Evolutionary conservation across 306 rosid genomes (phyloP).

Genomic region (Vigna hirtella): DNA sequence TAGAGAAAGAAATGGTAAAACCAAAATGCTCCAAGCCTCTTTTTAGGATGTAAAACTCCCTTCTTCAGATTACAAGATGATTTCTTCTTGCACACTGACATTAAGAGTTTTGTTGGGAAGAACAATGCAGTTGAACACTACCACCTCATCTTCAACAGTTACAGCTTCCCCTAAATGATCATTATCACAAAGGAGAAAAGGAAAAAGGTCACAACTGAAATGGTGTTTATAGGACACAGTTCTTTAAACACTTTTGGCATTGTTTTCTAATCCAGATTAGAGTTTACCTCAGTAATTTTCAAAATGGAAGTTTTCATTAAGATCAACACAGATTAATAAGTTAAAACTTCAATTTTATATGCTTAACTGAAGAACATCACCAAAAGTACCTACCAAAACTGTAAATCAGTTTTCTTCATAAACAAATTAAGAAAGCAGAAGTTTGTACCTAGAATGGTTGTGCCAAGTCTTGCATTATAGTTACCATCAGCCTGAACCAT

Average conservation of each 20-base stretch:
- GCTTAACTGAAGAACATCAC: background rate
- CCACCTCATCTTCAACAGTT: constrained; percentile 89
- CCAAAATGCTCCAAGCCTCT: constrained; percentile 27
- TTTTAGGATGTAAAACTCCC: constrained; percentile 21
- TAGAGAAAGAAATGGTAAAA: constrained; percentile 6
- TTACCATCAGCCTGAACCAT: constrained; percentile 86
- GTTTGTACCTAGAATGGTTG: constrained; percentile 77
- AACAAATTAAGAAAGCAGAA: background rate
- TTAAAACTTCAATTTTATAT: background rate
- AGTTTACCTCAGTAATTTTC: background rate
- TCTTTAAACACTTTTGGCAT: background rate
- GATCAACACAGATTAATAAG: background rate
- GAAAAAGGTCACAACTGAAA: constrained; percentile 18
- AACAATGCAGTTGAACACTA: constrained; percentile 85
- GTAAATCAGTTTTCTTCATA: background rate
- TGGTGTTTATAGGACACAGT: constrained; percentile 1
- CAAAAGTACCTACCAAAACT: background rate
- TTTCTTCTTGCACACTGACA: constrained; percentile 91
- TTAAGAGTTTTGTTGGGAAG: constrained; percentile 92
- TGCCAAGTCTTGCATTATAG: constrained; percentile 82
- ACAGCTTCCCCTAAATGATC: constrained; percentile 80
- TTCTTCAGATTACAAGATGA: constrained; percentile 62
- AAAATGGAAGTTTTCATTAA: background rate
- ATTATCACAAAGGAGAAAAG: background rate
- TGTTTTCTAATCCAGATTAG: background rate